phyloP scores from a whole-genome alignment of 805 yeast species.

The Brettanomyces anomalus region DNA sequence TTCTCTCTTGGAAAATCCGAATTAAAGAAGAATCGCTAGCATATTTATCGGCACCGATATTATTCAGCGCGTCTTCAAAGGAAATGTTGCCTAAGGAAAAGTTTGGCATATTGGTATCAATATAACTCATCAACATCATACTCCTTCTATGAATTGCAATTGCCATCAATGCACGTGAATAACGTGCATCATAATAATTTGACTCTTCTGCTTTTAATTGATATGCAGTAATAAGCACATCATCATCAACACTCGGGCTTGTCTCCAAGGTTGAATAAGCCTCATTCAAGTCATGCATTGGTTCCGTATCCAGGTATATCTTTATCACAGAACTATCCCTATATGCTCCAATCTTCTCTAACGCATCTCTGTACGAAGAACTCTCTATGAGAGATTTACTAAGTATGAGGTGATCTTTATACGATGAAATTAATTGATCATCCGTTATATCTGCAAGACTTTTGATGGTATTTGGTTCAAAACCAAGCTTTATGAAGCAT shows the following conservation, averaged over 20 bases:
- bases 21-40: slow-evolving; percentile 53
- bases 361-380: slow-evolving; percentile 28
- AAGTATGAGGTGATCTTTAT: slow-evolving; percentile 18
- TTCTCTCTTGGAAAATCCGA: slow-evolving; percentile 40
- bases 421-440: slow-evolving; percentile 19
- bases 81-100: slow-evolving; percentile 10
- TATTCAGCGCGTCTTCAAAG: slow-evolving; percentile 33
- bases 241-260: slow-evolving; percentile 50
- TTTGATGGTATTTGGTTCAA: slow-evolving; percentile 15
- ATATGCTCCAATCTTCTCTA: slow-evolving; percentile 29
- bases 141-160: slow-evolving; percentile 54
- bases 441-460: slow-evolving; percentile 15
- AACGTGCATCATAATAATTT: slow-evolving; percentile 31
- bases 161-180: slow-evolving; percentile 51
- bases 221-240: slow-evolving; percentile 67
- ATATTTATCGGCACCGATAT: slow-evolving; percentile 38
- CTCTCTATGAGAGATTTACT: slow-evolving; percentile 16
- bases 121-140: slow-evolving; percentile 43
- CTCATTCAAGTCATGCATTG: slow-evolving; percentile 31
- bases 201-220: slow-evolving; percentile 50
- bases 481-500: slow-evolving; percentile 21
- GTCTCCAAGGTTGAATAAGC: slow-evolving; percentile 48
- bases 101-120: slow-evolving; percentile 36
- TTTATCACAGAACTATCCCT: slow-evolving; percentile 28
- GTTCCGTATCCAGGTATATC: slow-evolving; percentile 38